These are phyloP conservation scores for Lathyrus aphaca DNA, from an alignment of 306 rosid species.

Conservation along the genomic window DNA sequence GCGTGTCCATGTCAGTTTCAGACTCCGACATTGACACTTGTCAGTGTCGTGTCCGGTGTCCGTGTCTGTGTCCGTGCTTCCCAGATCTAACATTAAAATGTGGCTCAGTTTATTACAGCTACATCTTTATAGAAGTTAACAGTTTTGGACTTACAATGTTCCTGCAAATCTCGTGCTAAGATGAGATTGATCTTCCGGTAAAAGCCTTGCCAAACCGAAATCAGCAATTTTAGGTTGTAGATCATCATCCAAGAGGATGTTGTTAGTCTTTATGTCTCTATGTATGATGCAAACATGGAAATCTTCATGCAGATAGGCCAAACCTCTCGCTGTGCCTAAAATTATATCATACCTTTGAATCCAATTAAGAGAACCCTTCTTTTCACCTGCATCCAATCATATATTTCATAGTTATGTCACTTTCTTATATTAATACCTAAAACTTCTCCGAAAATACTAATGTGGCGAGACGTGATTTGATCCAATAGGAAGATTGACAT, in stretches of 20 bases:
- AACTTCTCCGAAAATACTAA: neutral
- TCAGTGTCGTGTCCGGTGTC: no score
- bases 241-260: slow-evolving; percentile 68
- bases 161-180: slow-evolving; percentile 75
- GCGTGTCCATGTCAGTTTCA: no score
- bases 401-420: neutral
- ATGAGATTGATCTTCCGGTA: slow-evolving; percentile 65
- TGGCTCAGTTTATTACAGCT: neutral
- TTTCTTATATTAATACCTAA: neutral
- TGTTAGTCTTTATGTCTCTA: slow-evolving; percentile 70
- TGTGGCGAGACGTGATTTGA: neutral
- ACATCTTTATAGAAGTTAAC: neutral
- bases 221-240: slow-evolving; percentile 71
- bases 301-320: slow-evolving; percentile 75
- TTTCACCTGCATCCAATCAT: slow-evolving; percentile 45
- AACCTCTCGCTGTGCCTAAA: slow-evolving; percentile 68
- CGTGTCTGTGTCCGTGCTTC: no score
- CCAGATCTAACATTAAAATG: neutral
- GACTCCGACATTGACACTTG: no score
- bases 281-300: slow-evolving; percentile 74
- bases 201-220: slow-evolving; percentile 76
- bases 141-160: slow-evolving; percentile 41
- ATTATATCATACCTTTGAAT: slow-evolving; percentile 59
- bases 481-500: neutral
- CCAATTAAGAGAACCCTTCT: slow-evolving; percentile 62